These are phyloP conservation scores for Chalaropsis ovoidea DNA, from an alignment of 2,329 filamentous ascomycete genomes.

Conservation along the genomic window DNA sequence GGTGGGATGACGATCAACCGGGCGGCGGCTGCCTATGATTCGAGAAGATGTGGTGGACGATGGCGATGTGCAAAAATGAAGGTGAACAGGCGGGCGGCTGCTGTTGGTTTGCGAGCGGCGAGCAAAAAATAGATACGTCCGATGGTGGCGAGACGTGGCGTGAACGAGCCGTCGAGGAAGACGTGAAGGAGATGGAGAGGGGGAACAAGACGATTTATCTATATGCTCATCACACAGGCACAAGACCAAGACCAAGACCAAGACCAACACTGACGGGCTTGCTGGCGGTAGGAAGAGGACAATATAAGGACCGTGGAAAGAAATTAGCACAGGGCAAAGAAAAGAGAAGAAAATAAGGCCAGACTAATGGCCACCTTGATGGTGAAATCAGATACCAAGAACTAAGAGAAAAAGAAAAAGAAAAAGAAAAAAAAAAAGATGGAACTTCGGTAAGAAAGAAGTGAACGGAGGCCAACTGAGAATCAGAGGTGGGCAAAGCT, in stretches of 20 bases:
- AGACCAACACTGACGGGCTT: background rate
- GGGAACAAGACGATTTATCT: background rate
- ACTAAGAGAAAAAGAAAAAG: constrained; percentile 1
- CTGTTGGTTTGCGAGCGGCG: no score
- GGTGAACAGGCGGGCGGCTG: background rate
- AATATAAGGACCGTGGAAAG: constrained; percentile 17
- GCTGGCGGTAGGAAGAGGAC: background rate
- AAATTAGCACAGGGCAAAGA: constrained; percentile 7
- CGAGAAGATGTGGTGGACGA: no score
- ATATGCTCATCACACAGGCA: no score
- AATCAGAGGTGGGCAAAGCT: constrained; percentile 20
- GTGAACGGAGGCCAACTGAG: constrained; percentile 6
- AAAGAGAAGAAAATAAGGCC: background rate
- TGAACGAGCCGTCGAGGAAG: background rate
- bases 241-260: no score
- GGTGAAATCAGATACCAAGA: background rate
- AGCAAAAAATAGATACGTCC: no score
- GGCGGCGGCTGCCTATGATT: background rate
- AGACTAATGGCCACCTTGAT: background rate
- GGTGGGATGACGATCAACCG: background rate
- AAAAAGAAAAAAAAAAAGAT: constrained; percentile 5
- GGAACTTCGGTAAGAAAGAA: background rate
- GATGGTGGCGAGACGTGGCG: background rate
- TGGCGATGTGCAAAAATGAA: background rate
- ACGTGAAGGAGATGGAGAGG: no score